Base-by-base conservation (phyloP, 768 basidiomycete genomes). In the Auricularia heimuer region DNA sequence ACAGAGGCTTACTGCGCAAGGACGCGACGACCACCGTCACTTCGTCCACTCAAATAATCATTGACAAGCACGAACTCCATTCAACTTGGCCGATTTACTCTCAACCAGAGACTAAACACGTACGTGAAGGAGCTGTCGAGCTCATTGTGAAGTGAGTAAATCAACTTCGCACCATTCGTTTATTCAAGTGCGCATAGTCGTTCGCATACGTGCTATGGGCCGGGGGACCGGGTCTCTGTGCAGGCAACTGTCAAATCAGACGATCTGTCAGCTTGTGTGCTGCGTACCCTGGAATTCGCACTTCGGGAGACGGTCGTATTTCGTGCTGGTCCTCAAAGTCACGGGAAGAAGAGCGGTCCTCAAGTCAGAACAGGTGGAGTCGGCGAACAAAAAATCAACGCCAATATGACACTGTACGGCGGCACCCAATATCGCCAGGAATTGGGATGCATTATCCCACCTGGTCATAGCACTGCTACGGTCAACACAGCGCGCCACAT, bases 41-140 rank as follows among this genome's bases (percentile, higher is more conserved):
- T n/a, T 83, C 86, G 12, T 80, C 84, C 21, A 83, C 89, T 39
- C 77, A 82, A 12, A 87, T 97, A 56, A 83, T 87, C 67, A 91
- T 97, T 70, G 90, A 92, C 79, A 97, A 96, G 74, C 94, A 96
- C 71, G 94, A 96, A 68, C 78, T 95, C 6, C 94, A 96, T 71
- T 89, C 93, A 3, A 88, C 91, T 1, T 97, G 94, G 94, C 94
- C 94, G 2, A 82, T 95, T 36, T 96, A 93, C 71, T 83, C 83
- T 61, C 89, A 92, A 71, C 82, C 83, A 11, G 90, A 93, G 70
- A 81, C 80, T 39, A 87, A 90, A n/a, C 80, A 83, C 16, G 75
- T 84, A 18, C 70, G 78, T 2, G 83, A 86, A 67, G 87, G 92
- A 3, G 87, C 86, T 34, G 81, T 93, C 18, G 86, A 82, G 29